Conservation (phyloP, 352 stramenopile species). For the Globisporangium emineosum region DNA sequence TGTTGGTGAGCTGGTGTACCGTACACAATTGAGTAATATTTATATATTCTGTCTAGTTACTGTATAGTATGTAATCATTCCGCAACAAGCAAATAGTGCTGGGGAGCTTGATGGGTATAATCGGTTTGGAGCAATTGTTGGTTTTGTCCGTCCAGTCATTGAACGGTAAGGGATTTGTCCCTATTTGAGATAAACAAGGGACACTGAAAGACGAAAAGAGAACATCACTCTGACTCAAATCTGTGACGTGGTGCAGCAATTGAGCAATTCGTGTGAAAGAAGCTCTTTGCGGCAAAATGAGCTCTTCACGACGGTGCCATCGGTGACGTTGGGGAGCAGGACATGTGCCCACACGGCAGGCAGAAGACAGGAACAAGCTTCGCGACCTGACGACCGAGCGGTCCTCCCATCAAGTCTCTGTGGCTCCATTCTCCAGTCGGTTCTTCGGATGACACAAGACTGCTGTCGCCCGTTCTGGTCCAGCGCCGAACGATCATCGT, state of each 20-base stretch:
- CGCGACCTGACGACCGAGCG: too few relatives aligned
- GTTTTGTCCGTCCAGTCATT: too few relatives aligned
- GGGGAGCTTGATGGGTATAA: background rate
- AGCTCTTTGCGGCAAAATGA: background rate
- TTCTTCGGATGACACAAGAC: too few relatives aligned
- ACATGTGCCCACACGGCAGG: too few relatives aligned
- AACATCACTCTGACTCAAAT: constrained; percentile 3
- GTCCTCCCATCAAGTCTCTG: too few relatives aligned
- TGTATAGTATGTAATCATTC: background rate
- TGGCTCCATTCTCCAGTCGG: too few relatives aligned
- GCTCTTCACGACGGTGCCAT: background rate
- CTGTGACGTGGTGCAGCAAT: constrained; percentile 7
- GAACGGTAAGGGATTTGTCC: background rate
- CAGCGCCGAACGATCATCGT: too few relatives aligned
- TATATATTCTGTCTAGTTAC: background rate
- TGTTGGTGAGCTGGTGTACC: background rate
- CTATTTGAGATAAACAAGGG: background rate
- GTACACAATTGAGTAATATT: background rate
- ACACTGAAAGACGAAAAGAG: background rate
- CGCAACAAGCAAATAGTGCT: background rate
- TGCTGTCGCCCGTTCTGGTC: too few relatives aligned
- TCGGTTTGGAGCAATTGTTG: too few relatives aligned
- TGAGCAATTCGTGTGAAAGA: background rate
- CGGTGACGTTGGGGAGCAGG: too few relatives aligned
- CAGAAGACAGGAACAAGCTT: too few relatives aligned